phyloP scores from a whole-genome alignment of 345 rosid species.

The Arabidopsis arenosa region DNA sequence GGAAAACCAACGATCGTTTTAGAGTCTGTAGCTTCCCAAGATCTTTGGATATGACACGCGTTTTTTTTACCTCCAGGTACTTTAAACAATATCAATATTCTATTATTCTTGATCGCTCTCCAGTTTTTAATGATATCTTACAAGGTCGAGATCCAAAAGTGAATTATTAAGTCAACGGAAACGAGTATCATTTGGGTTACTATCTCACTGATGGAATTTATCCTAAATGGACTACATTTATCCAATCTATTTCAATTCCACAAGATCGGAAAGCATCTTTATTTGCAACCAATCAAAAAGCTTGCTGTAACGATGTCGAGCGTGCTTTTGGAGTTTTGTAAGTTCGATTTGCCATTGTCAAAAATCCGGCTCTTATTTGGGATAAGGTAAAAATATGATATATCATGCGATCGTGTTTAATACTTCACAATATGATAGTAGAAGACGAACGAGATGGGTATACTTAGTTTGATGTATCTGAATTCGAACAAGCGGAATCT shows the following conservation, averaged over 20 bases:
- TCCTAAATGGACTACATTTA: not conserved
- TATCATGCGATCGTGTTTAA: too few species aligned
- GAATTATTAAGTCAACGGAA: not conserved
- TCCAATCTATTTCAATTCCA: not conserved
- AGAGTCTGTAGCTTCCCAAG: not conserved
- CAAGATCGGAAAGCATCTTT: too few species aligned
- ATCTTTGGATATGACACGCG: not conserved
- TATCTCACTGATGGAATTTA: not conserved
- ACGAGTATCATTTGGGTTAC: not conserved
- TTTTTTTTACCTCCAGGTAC: not conserved
- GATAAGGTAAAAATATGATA: too few species aligned
- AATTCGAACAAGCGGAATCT: too few species aligned
- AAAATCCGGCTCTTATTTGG: too few species aligned
- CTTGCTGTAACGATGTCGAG: too few species aligned
- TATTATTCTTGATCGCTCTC: not conserved
- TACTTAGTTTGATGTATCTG: too few species aligned
- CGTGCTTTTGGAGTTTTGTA: too few species aligned
- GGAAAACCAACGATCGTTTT: conserved; percentile 1
- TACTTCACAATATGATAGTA: too few species aligned
- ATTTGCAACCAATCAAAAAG: too few species aligned
- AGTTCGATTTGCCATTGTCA: too few species aligned
- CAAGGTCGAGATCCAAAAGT: not conserved
- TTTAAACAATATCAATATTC: not conserved
- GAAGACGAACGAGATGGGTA: too few species aligned
- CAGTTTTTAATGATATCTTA: not conserved